Base-by-base conservation (phyloP, 306 rosid species). In the Hippophae rhamnoides region DNA sequence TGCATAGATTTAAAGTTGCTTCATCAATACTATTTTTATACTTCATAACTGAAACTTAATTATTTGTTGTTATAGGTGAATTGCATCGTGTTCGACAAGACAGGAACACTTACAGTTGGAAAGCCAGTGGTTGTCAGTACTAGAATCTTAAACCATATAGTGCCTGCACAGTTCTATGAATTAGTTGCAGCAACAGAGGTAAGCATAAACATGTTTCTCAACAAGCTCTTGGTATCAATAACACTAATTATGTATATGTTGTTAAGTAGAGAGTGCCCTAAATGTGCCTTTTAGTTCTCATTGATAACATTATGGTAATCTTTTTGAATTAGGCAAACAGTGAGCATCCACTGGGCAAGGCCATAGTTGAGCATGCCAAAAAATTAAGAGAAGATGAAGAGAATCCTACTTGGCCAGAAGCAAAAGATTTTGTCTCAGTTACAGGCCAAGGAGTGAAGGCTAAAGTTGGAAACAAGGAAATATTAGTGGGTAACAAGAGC, bases 61-160 rank as follows among this genome's bases (percentile, higher is more conserved):
- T 31, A 31, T 2, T 31, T 31, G 38, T 31, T 31, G 38, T 72
- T 63, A 13, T 49, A 85, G 97, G 95, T 83, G 60, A 78, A 71
- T 65, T 85, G 97, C 86, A 79, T 89, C 55, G 90, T 85, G 62
- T 89, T 89, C 48, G 95, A 89, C 62, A 89, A 89, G 86, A 89
- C 97, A 6, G 97, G 95, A 13, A 89, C 97, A n/a, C 90, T 89
- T 68, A 89, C 97, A 38, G 26, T 72, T 57, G 97, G 97, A 48
- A 85, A 85, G 75, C 95, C 97, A 5, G 76, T 72, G 65, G 90
- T 81, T 61, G 95, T 89, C 9, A 79, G 64, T 40, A 76, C 81
- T 72, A 77, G 51, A 70, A 61, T 79, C 66, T 63, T 81, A 12
- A 67, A 63, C 23, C 69, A 56, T 1, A 72, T 74, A 74, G 56